Percentiles rank a stretch among this genome's conserved stretches.
These are phyloP conservation scores for Strobilomyces confusus DNA, from an alignment of 768 basidiomycete species.

Conservation along the genomic window DNA sequence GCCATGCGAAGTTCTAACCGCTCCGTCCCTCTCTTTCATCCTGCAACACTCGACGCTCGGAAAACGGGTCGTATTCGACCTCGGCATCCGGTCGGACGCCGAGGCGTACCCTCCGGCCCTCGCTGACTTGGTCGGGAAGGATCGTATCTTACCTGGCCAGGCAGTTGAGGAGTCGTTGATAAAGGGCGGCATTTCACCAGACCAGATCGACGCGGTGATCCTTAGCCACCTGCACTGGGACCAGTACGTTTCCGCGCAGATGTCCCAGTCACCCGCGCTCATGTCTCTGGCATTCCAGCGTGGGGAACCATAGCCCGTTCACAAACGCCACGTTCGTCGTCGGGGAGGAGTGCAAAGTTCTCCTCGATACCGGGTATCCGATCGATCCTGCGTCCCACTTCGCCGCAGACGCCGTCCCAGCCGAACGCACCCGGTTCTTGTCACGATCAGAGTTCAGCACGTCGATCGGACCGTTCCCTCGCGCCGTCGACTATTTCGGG, in stretches of 20 bases:
- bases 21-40: conserved; percentile 51
- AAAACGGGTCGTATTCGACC: conserved; percentile 48
- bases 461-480: background rate
- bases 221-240: conserved; percentile 48
- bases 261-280: background rate
- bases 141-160: background rate
- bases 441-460: background rate
- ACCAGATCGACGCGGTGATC: background rate
- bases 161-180: background rate
- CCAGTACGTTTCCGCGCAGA: conserved; percentile 10
- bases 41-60: conserved; percentile 43
- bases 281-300: background rate
- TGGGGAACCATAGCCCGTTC: conserved; percentile 44
- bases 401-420: background rate
- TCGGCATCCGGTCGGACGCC: conserved; percentile 50
- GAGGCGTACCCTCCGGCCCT: conserved; percentile 34
- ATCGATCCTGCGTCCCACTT: background rate
- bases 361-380: background rate
- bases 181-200: background rate
- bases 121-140: background rate
- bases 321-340: conserved; percentile 43
- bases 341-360: conserved; percentile 29
- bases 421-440: background rate
- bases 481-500: background rate
- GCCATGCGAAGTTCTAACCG: conserved; percentile 15